Evolutionary conservation across 129 eudicot genomes (phyloP), one percentile per base, ranked within the genome.

Genomic region (Apium graveolens): DNA sequence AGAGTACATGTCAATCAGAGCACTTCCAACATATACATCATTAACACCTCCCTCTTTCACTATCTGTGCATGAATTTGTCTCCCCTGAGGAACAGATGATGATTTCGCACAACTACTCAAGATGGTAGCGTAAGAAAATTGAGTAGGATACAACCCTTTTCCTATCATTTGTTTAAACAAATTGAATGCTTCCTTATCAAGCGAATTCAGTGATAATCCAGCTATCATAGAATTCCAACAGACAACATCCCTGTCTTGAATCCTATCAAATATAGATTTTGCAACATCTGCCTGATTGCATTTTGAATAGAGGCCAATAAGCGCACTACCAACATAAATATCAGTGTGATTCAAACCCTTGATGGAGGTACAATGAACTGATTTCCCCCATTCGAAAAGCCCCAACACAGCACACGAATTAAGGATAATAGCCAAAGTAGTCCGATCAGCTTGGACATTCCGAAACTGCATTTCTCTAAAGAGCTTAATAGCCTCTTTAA

Each of bases 391-490:
- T 70, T 87, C 83, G 18, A 89, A 76, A 82, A 89, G 87, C 45
- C 89, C 91, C 74, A 86, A 38, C 32, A 62, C 89, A 26, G 97
- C 91, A 85, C 97, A 91, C 2, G 95, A 85, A 79, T 92, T 88
- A 74, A 81, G 84, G 45, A 91, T 80, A 49, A 89, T 75, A 75
- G 97, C 96, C 71, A 91, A 85, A 77, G 98, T 89, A 1, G 97
- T 91, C 11, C 86, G 85, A 81, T 93, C 96, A 73, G 88, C 89
- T 46, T 75, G 81, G 38, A 93, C 87, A 46, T 83, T 81, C 73
- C 75, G 45, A 79, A 88, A 93, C 77, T 93, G 98, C 97, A 93
- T 93, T 41, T 89, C 89, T 75, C 93, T 90, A 79, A 93, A 93
- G 55, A 91, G 87, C 83, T 69, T 80, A 34, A 89, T 76, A 49